Evolutionary conservation across 108 stramenopile genomes (phyloP).

Genomic region (Fistulifera pelliculosa): DNA sequence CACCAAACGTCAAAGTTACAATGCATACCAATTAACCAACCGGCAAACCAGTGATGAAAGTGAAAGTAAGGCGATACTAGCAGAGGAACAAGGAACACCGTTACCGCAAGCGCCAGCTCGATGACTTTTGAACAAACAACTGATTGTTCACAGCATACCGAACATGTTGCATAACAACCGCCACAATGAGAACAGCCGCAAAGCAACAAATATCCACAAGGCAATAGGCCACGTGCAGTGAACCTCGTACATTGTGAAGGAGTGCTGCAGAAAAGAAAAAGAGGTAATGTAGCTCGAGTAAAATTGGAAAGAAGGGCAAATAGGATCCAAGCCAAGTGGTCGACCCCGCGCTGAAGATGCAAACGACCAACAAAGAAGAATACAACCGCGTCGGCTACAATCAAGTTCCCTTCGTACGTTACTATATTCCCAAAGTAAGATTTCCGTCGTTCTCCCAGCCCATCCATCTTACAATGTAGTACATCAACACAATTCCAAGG

Average conservation of each 20-base stretch:
- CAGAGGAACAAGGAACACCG: slow-evolving; percentile 34
- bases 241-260: slow-evolving; percentile 50
- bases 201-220: slow-evolving; percentile 40
- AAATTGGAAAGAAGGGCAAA: slow-evolving; percentile 24
- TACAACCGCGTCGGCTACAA: slow-evolving; percentile 41
- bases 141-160: slow-evolving; percentile 20
- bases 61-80: slow-evolving; percentile 41
- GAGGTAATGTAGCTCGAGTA: slow-evolving; percentile 34
- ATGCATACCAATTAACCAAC: slow-evolving; percentile 44
- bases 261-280: slow-evolving; percentile 45
- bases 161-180: slow-evolving; percentile 22
- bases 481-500: slow-evolving; percentile 29
- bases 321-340: slow-evolving; percentile 33
- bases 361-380: slow-evolving; percentile 64
- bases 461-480: slow-evolving; percentile 35
- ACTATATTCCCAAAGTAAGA: slow-evolving; percentile 37
- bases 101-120: slow-evolving; percentile 27
- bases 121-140: slow-evolving; percentile 26
- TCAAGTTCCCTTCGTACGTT: slow-evolving; percentile 40
- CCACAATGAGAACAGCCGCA: slow-evolving; percentile 26
- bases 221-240: slow-evolving; percentile 53
- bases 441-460: slow-evolving; percentile 31
- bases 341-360: slow-evolving; percentile 36
- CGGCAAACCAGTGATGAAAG: slow-evolving; percentile 63
- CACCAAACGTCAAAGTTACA: slow-evolving; percentile 37